A percentile compares a stretch with the other conserved stretches of the same genome.
Evolutionary conservation across 305 asterid genomes (phyloP).

Genomic region (Salvia sclarea): DNA sequence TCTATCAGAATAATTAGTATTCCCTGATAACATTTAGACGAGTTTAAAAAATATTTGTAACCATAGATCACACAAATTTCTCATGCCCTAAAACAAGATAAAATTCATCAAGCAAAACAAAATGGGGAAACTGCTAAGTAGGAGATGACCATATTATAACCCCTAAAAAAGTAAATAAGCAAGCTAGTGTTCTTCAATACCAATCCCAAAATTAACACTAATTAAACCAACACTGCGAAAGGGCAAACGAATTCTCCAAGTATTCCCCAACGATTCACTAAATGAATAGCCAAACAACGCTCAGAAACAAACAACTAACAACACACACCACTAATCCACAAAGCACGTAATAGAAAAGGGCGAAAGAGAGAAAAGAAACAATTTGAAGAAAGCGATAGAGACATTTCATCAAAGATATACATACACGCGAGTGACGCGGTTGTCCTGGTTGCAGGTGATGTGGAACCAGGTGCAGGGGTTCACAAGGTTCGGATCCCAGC

Average conservation of each 20-base stretch:
- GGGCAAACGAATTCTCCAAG: background rate
- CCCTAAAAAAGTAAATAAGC: background rate
- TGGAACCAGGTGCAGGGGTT: constrained; percentile 97
- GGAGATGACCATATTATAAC: constrained; percentile 18
- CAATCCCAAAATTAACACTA: background rate
- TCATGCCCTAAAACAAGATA: background rate
- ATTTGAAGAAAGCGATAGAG: background rate
- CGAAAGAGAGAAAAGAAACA: background rate
- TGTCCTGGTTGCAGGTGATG: constrained; percentile 85
- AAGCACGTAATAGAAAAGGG: background rate
- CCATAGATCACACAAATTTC: constrained; percentile 6
- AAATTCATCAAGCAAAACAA: constrained; percentile 23
- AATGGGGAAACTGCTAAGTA: background rate
- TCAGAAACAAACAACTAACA: constrained; percentile 10
- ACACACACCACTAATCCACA: constrained; percentile 11
- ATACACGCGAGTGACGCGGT: constrained; percentile 89
- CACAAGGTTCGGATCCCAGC: constrained; percentile 98
- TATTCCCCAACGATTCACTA: background rate
- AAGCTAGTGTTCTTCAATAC: background rate
- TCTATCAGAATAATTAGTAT: background rate
- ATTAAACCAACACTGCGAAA: constrained; percentile 17
- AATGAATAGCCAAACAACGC: constrained; percentile 11
- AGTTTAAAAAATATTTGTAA: background rate
- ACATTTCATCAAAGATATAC: constrained; percentile 25
- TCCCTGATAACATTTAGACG: background rate